Evolutionary conservation across 139 green algal genomes (phyloP), one percentile per base, ranked within the genome.

Genomic region (Trebouxia sp.): DNA sequence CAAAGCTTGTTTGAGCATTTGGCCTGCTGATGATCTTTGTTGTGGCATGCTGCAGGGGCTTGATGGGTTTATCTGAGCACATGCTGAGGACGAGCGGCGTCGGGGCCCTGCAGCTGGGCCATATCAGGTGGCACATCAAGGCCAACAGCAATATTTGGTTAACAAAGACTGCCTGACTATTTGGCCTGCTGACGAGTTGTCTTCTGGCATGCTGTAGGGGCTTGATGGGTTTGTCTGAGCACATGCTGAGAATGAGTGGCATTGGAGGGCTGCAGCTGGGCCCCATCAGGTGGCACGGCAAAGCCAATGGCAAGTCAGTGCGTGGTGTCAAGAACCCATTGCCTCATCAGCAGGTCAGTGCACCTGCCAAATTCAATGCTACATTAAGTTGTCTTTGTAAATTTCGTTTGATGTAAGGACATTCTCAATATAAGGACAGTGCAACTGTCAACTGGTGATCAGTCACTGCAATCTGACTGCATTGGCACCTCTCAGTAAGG

Each of bases 111-210:
- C 35, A 72, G 15, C 35, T 72, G 62, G 69, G 69, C 20, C 26
- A n/a, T 24, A 77, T 72, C 0, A 32, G 11, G 15, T 53, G 42
- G 69, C 69, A 55, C 24, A 26, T 17, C 11, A 56, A 77, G n/a
- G 42, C 37, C 26, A 77, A 77, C 55, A 41, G 69, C 39, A 77
- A n/a, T n/a, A n/a, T n/a, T n/a, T n/a, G n/a, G n/a, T n/a, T n/a
- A n/a, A n/a, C n/a, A n/a, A n/a, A n/a, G n/a, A n/a, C n/a, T n/a
- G n/a, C n/a, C n/a, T n/a, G n/a, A n/a, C n/a, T n/a, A n/a, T n/a
- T n/a, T n/a, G n/a, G n/a, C n/a, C n/a, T n/a, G n/a, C n/a, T n/a
- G n/a, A n/a, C n/a, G n/a, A n/a, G n/a, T n/a, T n/a, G n/a, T n/a
- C n/a, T n/a, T 65, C 8, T 38, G n/a, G 37, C 17, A n/a, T n/a